Conservation (phyloP, 2,329 filamentous ascomycete species). For the Scytalidium sp. region DNA sequence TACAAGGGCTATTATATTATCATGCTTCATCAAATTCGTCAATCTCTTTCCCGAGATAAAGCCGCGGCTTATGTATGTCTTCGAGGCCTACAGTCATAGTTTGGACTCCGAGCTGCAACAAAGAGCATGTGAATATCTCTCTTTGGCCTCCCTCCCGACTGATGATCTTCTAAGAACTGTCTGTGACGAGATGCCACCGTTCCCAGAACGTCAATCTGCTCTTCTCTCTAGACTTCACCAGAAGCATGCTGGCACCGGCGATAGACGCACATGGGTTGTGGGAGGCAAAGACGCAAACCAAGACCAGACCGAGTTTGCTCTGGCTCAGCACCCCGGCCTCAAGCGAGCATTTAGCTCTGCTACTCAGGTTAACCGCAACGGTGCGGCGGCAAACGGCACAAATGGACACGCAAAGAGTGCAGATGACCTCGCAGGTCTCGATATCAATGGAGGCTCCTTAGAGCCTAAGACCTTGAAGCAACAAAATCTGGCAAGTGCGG, state of each 20-base stretch:
- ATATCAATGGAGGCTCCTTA: slow-evolving; percentile 57
- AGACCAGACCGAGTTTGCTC: slow-evolving; percentile 73
- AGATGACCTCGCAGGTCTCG: slow-evolving; percentile 76
- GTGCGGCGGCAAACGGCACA: slow-evolving; percentile 42
- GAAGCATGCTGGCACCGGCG: slow-evolving; percentile 88
- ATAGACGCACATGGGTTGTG: slow-evolving; percentile 97
- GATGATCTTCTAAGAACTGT: slow-evolving; percentile 92
- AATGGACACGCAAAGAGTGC: slow-evolving; percentile 49
- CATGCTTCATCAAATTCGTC: slow-evolving; percentile 95
- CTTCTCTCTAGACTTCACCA: slow-evolving; percentile 89
- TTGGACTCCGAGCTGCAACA: slow-evolving; percentile 95
- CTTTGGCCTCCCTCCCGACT: slow-evolving; percentile 78
- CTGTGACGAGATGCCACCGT: slow-evolving; percentile 98
- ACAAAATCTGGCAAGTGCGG: slow-evolving; percentile 87
- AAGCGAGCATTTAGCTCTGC: slow-evolving; percentile 77
- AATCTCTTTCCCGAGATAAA: slow-evolving; percentile 99
- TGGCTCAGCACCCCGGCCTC: slow-evolving; percentile 77
- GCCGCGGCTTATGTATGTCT: slow-evolving; percentile 85
- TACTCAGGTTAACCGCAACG: slow-evolving; percentile 42
- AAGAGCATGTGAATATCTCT: slow-evolving; percentile 90
- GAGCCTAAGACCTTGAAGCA: slow-evolving; percentile 58
- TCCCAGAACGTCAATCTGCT: slow-evolving; percentile 90
- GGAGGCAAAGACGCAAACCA: slow-evolving; percentile 92
- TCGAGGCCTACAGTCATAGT: slow-evolving; percentile 89
- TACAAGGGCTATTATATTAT: slow-evolving; percentile 90